phyloP scores from a whole-genome alignment of 2,329 filamentous ascomycete genomes.

The Aspergillus ruber region DNA sequence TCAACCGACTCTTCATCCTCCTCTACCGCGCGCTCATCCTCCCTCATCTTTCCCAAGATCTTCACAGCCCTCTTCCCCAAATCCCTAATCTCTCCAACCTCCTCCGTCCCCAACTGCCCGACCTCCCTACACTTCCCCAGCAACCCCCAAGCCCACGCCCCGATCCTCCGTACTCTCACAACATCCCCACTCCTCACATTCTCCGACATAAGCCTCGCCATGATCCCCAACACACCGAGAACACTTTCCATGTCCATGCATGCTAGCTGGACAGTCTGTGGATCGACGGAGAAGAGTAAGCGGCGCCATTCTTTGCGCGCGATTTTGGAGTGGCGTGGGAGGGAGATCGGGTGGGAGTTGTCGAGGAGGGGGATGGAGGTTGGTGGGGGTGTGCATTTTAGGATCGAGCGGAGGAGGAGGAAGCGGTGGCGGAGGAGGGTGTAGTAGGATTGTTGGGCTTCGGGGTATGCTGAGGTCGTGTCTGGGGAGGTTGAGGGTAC shows the following conservation, averaged over 20 bases:
- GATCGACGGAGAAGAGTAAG: conserved; percentile 35
- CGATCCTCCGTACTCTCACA: conserved; percentile 59
- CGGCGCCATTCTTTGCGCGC: conserved; percentile 52
- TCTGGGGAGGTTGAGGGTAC: background rate
- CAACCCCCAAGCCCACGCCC: conserved; percentile 79
- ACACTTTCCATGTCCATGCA: conserved; percentile 56
- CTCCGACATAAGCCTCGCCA: conserved; percentile 54
- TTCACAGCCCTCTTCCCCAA: conserved; percentile 68
- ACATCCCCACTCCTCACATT: conserved; percentile 57
- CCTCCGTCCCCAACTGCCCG: conserved; percentile 67
- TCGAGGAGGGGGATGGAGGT: conserved; percentile 50
- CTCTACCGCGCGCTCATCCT: conserved; percentile 32
- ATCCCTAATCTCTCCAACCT: conserved; percentile 70
- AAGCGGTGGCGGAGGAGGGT: conserved; percentile 61
- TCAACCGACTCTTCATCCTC: conserved; percentile 17
- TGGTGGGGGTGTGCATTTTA: conserved; percentile 53
- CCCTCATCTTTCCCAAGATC: conserved; percentile 40
- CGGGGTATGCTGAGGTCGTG: conserved; percentile 18
- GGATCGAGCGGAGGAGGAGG: conserved; percentile 52
- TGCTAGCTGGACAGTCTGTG: conserved; percentile 45
- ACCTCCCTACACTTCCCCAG: conserved; percentile 67
- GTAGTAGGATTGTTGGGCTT: conserved; percentile 62
- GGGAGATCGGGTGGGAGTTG: conserved; percentile 46
- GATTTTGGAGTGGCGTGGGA: conserved; percentile 48
- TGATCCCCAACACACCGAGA: conserved; percentile 57